Evolutionary conservation across 352 stramenopile genomes (phyloP).

Genomic region (Pythium folliculosum): DNA sequence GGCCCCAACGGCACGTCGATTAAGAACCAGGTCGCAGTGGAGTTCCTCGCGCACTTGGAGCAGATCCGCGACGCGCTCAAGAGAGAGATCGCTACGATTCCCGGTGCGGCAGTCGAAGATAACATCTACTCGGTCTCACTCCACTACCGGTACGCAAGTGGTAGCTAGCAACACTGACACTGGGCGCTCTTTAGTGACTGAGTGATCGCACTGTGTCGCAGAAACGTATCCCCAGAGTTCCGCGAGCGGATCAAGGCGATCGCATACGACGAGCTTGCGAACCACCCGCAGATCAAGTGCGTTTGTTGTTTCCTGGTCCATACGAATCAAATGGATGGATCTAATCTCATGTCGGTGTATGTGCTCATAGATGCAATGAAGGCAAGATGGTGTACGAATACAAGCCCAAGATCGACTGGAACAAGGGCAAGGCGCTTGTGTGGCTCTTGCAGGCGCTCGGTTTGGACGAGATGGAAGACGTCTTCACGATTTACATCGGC

Average conservation of each 20-base stretch:
- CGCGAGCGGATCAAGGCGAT: constrained; percentile 49
- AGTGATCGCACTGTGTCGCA: constrained; percentile 17
- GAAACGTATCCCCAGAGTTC: constrained; percentile 53
- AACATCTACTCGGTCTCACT: constrained; percentile 90
- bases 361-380: constrained; percentile 56
- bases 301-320: background rate
- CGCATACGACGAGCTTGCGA: constrained; percentile 37
- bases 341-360: background rate
- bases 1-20: constrained; percentile 75
- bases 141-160: constrained; percentile 72
- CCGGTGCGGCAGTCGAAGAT: constrained; percentile 83
- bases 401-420: constrained; percentile 91
- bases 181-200: too few species aligned
- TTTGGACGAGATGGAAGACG: constrained; percentile 67
- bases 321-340: too few species aligned
- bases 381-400: constrained; percentile 92
- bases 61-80: constrained; percentile 54
- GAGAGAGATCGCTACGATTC: constrained; percentile 45
- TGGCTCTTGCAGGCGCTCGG: constrained; percentile 82
- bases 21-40: constrained; percentile 83
- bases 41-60: constrained; percentile 70
- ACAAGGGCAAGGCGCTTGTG: constrained; percentile 90
- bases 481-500: constrained; percentile 93
- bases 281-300: constrained; percentile 67
- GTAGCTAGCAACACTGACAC: background rate